These are phyloP conservation scores for Aspergillus fumigatiaffinis DNA, from an alignment of 2,329 filamentous ascomycete species.

Conservation along the genomic window DNA sequence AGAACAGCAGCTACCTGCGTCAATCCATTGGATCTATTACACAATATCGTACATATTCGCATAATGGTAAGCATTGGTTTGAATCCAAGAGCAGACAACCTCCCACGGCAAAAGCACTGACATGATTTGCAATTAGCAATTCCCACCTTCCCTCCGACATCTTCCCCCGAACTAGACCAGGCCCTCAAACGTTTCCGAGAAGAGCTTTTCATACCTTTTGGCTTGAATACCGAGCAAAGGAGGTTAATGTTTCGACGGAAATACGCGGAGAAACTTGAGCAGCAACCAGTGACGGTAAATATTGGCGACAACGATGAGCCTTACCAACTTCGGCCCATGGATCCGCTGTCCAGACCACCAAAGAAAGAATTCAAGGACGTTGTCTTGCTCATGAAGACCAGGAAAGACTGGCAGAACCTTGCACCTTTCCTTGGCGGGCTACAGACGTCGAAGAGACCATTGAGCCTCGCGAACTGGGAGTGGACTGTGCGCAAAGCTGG, in stretches of 20 bases:
- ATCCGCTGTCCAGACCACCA: constrained; percentile 29
- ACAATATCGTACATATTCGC: constrained; percentile 29
- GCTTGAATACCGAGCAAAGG: constrained; percentile 34
- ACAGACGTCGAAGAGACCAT: constrained; percentile 23
- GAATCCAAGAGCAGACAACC: not conserved
- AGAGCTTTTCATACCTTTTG: constrained; percentile 42
- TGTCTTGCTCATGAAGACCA: constrained; percentile 33
- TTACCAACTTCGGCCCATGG: constrained; percentile 37
- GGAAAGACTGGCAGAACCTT: constrained; percentile 40
- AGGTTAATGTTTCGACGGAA: constrained; percentile 38
- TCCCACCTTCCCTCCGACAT: constrained; percentile 38
- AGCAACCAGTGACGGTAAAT: constrained; percentile 39
- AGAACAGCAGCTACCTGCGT: constrained; percentile 28
- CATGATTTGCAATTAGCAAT: constrained; percentile 23
- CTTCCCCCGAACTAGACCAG: constrained; percentile 39
- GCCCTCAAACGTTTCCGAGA: constrained; percentile 40
- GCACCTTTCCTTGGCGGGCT: constrained; percentile 39
- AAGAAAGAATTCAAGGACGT: constrained; percentile 29
- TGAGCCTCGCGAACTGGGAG: constrained; percentile 25
- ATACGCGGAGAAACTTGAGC: constrained; percentile 31
- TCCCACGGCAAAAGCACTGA: not conserved
- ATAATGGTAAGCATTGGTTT: constrained; percentile 23
- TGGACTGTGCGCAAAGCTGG: constrained; percentile 38
- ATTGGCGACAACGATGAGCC: constrained; percentile 36
- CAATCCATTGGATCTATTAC: constrained; percentile 29